Conservation (phyloP, 345 rosid species). For the Populus euphratica region DNA sequence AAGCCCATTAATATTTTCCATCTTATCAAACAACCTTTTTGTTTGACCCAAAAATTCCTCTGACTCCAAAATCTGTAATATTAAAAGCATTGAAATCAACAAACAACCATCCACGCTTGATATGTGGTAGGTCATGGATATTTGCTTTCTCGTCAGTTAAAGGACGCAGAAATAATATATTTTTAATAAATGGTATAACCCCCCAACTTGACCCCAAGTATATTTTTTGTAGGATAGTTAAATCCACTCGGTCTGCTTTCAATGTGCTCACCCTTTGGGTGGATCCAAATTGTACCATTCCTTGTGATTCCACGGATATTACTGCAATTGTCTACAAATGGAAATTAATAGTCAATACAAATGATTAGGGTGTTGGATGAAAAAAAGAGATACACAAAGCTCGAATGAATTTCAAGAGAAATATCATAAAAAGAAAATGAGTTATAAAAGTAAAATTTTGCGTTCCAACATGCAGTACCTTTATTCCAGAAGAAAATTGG, state of each 20-base stretch:
- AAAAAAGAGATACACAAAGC: neutral
- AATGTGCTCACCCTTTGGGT: constrained; percentile 54
- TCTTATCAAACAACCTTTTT: constrained; percentile 37
- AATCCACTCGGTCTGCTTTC: constrained; percentile 2
- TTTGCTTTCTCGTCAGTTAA: neutral
- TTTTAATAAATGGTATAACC: neutral
- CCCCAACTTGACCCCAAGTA: neutral
- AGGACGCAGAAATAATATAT: neutral
- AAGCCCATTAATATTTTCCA: constrained; percentile 23
- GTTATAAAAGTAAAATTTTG: neutral
- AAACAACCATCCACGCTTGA: constrained; percentile 1
- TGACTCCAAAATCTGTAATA: constrained; percentile 60
- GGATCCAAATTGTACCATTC: constrained; percentile 83
- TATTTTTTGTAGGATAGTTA: neutral
- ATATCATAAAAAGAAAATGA: neutral
- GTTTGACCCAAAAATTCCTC: constrained; percentile 52
- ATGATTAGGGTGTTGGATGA: neutral
- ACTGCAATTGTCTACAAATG: constrained; percentile 69
- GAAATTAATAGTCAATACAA: constrained; percentile 10
- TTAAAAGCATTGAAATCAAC: constrained; percentile 3
- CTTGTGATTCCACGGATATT: constrained; percentile 54
- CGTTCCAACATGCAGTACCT: constrained; percentile 30
- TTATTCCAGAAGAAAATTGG: constrained; percentile 49
- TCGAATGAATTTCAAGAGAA: neutral
- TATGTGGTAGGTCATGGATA: neutral